Evolutionary conservation across 1,139 yeast genomes (phyloP), one percentile per base, ranked within the genome.

Genomic region (Zygosaccharomyces sapae): DNA sequence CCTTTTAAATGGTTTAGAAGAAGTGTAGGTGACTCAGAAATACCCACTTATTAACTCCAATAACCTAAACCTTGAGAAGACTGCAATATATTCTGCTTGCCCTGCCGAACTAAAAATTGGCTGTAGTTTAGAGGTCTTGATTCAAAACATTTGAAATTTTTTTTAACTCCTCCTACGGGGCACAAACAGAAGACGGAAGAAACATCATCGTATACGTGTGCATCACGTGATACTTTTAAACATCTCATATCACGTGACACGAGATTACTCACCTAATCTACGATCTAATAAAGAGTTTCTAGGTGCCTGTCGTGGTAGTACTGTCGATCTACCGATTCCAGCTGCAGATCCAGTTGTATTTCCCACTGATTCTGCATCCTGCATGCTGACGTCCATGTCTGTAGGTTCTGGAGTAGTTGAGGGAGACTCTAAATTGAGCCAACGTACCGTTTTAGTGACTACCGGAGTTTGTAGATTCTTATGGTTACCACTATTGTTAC

Each of bases 381-480:
- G 59, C 53, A 57, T 48, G 47, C 61, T 57, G 8, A 55, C 44
- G 43, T 56, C 60, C 29, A 53, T 39, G 27, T 56, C 56, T 37
- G 50, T 52, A 9, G 52, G 49, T 24, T 54, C 52, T 16, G 48
- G 49, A 16, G 20, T 43, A 3, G 39, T 25, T 22, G 25, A 22
- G n/a, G 37, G 38, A 10, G 44, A 34, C 38, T 38, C 39, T 7
- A 41, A 18, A 16, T 52, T 52, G 13, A 49, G 44, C 55, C 55
- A 50, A 18, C 55, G 44, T 10, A 52, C 46, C 18, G 49, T 52
- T 37, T 52, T 52, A 5, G 37, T 43, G 13, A 22, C 30, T 16
- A 33, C 20, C 25, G 43, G 38, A 7, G 44, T 33, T 13, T 20
- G 41, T 7, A 27, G 33, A 10, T 19, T 38, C 24, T 38, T 38